Conservation (phyloP, 768 basidiomycete genomes). For the Leucogyrophana mollusca region DNA sequence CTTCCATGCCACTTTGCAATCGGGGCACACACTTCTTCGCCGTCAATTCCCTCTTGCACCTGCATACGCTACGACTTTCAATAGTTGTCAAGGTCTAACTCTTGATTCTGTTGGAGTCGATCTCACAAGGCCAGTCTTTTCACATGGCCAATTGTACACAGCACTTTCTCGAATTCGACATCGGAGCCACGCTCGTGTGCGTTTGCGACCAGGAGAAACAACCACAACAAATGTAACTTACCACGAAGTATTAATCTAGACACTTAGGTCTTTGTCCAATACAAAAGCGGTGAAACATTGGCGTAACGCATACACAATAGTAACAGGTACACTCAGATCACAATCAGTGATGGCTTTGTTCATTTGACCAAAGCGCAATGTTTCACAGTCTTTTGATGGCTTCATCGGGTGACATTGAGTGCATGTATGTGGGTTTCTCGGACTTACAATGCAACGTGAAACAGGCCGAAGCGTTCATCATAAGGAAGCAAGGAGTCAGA, state of each 20-base stretch:
- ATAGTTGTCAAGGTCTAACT: constrained; percentile 41
- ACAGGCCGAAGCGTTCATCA: too few species aligned
- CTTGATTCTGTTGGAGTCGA: constrained; percentile 38
- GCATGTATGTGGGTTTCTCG: too few species aligned
- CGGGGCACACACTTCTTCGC: constrained; percentile 30
- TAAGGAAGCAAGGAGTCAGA: too few species aligned
- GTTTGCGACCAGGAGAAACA: constrained; percentile 13
- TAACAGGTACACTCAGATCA: too few species aligned
- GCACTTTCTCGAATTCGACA: constrained; percentile 28
- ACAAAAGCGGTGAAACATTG: too few species aligned
- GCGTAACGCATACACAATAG: too few species aligned
- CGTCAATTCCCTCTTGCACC: constrained; percentile 37
- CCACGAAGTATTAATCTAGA: constrained; percentile 21
- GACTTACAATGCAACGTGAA: too few species aligned
- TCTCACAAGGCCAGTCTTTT: constrained; percentile 34
- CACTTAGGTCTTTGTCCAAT: too few species aligned
- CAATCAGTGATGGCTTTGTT: too few species aligned
- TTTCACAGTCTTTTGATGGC: too few species aligned
- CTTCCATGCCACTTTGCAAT: constrained; percentile 17
- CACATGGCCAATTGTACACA: constrained; percentile 34
- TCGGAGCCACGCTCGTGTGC: constrained; percentile 20
- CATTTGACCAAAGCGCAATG: too few species aligned
- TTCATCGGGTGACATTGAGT: too few species aligned
- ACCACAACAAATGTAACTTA: constrained; percentile 27
- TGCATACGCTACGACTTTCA: constrained; percentile 42